Evolutionary conservation across 176 grass and related monocot genomes (phyloP), one percentile per base, ranked within the genome.

Genomic region (Poa pratensis): DNA sequence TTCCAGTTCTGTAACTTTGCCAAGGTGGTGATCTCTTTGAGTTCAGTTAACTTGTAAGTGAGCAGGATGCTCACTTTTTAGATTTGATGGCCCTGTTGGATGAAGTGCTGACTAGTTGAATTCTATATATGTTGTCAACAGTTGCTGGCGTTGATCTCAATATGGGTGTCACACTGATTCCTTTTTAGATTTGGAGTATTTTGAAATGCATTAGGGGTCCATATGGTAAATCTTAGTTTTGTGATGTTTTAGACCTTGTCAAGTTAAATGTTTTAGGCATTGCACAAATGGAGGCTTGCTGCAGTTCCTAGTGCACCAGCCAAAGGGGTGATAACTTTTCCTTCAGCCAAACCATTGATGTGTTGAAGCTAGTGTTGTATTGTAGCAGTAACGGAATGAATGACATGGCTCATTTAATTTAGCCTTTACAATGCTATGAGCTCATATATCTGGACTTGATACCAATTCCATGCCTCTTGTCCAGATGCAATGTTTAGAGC

Each of bases 41-140:
- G 42, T 43, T 10, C 2, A 43, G 42, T 48, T 11, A 13, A 28
- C 69, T 5, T 72, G 30, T 37, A n/a, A 23, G 58, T 27, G 53
- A 46, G 17, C 18, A 45, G 32, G 30, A 32, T 79, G 30, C 42
- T 19, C 58, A 82, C 50, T 68, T 34, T 19, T 37, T 53, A 63
- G 30, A 32, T 52, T 19, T 73, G 8, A 32, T 75, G 46, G 26
- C 10, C 39, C 69, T 30, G 26, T 75, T 49, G 35, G 77, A 51
- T 80, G 43, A 80, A 78, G 82, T 57, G 7, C 30, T 59, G 42
- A 48, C 69, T 18, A 73, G 14, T 18, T 18, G 70, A 50, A 2
- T 0, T 50, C 37, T 34, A 73, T 55, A 37, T 37, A 50, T 79
- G 42, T 63, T 69, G 8, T 45, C 6, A 22, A 27, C 15, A 28